Conservation (phyloP, 345 rosid species). For the Corchorus olitorius region DNA sequence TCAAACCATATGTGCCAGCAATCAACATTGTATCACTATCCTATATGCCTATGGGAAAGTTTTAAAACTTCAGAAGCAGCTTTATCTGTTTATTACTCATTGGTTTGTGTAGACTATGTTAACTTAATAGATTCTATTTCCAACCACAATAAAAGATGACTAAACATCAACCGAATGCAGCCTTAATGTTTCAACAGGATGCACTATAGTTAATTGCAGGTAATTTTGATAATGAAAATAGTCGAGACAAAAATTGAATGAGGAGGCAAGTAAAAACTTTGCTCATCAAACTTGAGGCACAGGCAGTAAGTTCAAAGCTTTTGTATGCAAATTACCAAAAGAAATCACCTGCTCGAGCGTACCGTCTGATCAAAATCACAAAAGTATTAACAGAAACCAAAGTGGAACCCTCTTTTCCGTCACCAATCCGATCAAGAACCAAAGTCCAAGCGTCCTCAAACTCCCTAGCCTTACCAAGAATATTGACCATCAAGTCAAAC, state of each 20-base stretch:
- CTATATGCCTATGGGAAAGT: background rate
- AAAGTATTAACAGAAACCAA: constrained; percentile 70
- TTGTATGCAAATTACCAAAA: background rate
- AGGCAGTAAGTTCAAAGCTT: constrained; percentile 7
- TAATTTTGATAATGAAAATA: too few relatives aligned
- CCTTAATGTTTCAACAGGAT: too few relatives aligned
- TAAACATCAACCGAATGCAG: too few relatives aligned
- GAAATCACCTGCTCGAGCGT: constrained; percentile 70
- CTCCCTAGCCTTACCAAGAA: constrained; percentile 65
- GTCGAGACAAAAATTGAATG: background rate
- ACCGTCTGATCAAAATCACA: constrained; percentile 74
- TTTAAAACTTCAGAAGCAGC: background rate
- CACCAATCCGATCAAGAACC: constrained; percentile 51
- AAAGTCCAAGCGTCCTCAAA: constrained; percentile 75
- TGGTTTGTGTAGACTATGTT: too few relatives aligned
- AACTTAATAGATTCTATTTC: too few relatives aligned
- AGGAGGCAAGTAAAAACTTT: background rate
- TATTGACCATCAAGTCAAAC: constrained; percentile 50
- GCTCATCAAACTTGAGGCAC: background rate
- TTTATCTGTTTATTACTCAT: background rate
- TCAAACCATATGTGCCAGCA: background rate
- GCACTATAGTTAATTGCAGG: too few relatives aligned
- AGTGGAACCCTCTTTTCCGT: constrained; percentile 27
- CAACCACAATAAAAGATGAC: too few relatives aligned
- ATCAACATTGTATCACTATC: background rate